Evolutionary conservation across 2,329 filamentous ascomycete genomes (phyloP), one percentile per base, ranked within the genome.

Genomic region (Exophiala alcalophila): DNA sequence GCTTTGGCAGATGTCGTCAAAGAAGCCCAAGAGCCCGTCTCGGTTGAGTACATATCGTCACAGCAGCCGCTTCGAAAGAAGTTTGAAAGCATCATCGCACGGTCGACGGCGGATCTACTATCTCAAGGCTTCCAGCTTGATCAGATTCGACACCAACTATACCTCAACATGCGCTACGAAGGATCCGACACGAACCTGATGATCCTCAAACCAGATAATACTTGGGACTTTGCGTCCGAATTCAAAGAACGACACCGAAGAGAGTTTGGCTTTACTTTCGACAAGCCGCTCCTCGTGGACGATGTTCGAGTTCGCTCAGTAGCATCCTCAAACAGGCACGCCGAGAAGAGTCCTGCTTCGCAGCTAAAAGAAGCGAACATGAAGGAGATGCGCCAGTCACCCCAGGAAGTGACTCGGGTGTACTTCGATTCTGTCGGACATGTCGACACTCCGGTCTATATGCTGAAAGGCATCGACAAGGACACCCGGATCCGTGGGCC

Each of bases 211-310:
- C 86, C 4, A 71, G 81, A 80, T 3, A 77, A 83, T 40, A 74
- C 80, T 3, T 89, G 84, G 79, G 84, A 84, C 2, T 96, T 91
- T 64, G 84, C 83, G 2, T 77, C 82, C 50, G 86, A 86, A 0
- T 96, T 97, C 60, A 73, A 91, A 25, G 80, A 81, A 56, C 86
- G 94, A 53, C 91, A 96, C 61, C 82, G 86, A 34, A 86, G 91
- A 57, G 90, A 96, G 58, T 96, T 96, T 60, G 88, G 88, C 0
- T 96, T 96, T 60, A 92, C 86, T 1, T 70, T 92, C 3, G 86
- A 94, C 39, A 76, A 89, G 36, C 84, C 94, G 41, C 84, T 95
- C 33, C 85, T 95, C 24, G 77, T 96, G 2, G 90, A 95, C 48
- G 90, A 95, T 60, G 85, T 96, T 3, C 81, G 90, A 35, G 86